Evolutionary conservation across 495 filamentous ascomycete genomes (phyloP).

Genomic region (Daldinia childiae): DNA sequence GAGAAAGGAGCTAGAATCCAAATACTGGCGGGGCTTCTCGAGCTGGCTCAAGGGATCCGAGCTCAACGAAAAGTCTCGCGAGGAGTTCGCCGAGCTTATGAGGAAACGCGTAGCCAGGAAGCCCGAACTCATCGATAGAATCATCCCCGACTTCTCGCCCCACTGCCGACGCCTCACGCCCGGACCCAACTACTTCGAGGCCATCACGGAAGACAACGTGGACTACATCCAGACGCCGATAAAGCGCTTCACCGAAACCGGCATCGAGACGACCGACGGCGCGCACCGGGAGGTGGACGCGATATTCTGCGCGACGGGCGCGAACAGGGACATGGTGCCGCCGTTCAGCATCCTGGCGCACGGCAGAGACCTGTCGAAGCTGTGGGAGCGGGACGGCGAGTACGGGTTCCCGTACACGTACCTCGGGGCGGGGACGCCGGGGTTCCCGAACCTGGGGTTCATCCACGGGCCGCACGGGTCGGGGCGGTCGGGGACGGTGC

Average conservation of each 20-base stretch:
- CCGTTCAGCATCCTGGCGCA: slow-evolving; percentile 66
- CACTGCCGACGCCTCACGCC: slow-evolving; percentile 77
- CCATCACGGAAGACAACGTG: slow-evolving; percentile 70
- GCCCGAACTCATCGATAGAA: slow-evolving; percentile 62
- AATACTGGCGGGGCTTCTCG: slow-evolving; percentile 66
- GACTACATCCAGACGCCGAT: slow-evolving; percentile 67
- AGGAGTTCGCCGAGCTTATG: slow-evolving; percentile 64
- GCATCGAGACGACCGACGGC: slow-evolving; percentile 65
- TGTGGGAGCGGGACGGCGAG: slow-evolving; percentile 59
- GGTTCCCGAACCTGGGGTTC: slow-evolving; percentile 73
- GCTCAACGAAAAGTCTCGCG: slow-evolving; percentile 58
- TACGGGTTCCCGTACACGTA: slow-evolving; percentile 72
- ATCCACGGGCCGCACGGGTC: slow-evolving; percentile 66
- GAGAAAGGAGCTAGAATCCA: slow-evolving; percentile 62
- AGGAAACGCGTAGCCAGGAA: slow-evolving; percentile 60
- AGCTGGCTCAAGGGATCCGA: slow-evolving; percentile 64
- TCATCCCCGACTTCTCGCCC: slow-evolving; percentile 72
- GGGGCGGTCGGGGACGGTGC: slow-evolving; percentile 63
- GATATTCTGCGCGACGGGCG: slow-evolving; percentile 75
- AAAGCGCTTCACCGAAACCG: slow-evolving; percentile 63
- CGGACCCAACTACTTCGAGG: slow-evolving; percentile 76
- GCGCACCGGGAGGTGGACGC: slow-evolving; percentile 62
- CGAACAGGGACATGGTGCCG: slow-evolving; percentile 66
- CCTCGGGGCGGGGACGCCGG: slow-evolving; percentile 67
- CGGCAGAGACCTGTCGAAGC: slow-evolving; percentile 58